A percentile compares a stretch with the other conserved stretches of the same genome.
These are phyloP conservation scores for Furculomyces boomerangus DNA, from an alignment of 371 early-diverging fungal species.

Conservation along the genomic window DNA sequence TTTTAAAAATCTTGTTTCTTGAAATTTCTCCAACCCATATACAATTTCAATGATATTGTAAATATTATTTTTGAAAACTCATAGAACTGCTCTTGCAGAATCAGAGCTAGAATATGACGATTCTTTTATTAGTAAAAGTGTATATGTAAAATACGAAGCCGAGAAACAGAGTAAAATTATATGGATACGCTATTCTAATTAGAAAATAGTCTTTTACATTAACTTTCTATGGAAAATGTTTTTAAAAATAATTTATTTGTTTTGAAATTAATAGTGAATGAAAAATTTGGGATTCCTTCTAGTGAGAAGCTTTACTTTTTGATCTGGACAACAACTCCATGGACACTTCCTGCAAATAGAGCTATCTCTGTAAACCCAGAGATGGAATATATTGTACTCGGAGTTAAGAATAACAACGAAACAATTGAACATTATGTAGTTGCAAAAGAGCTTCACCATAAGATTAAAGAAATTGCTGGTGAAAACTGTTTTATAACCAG, in stretches of 20 bases:
- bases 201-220: neutral
- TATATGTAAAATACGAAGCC: constrained; percentile 44
- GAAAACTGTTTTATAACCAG: too few species aligned
- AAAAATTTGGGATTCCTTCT: constrained; percentile 12
- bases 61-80: neutral
- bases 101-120: constrained; percentile 79
- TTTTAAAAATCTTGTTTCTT: too few species aligned
- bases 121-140: constrained; percentile 52
- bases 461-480: too few species aligned
- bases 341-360: constrained; percentile 83
- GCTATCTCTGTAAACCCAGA: constrained; percentile 64
- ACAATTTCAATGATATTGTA: too few species aligned
- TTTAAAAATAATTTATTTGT: neutral
- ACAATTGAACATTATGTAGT: neutral
- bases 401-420: neutral
- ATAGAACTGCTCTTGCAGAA: constrained; percentile 81
- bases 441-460: neutral
- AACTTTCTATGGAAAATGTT: neutral
- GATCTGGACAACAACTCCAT: constrained; percentile 95
- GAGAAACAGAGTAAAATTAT: neutral
- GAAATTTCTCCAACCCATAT: too few species aligned
- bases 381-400: constrained; percentile 33
- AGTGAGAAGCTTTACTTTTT: constrained; percentile 26
- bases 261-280: neutral
- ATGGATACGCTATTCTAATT: too few species aligned